Conservation (phyloP, 164 flowering plant species). For the Saururus chinensis region DNA sequence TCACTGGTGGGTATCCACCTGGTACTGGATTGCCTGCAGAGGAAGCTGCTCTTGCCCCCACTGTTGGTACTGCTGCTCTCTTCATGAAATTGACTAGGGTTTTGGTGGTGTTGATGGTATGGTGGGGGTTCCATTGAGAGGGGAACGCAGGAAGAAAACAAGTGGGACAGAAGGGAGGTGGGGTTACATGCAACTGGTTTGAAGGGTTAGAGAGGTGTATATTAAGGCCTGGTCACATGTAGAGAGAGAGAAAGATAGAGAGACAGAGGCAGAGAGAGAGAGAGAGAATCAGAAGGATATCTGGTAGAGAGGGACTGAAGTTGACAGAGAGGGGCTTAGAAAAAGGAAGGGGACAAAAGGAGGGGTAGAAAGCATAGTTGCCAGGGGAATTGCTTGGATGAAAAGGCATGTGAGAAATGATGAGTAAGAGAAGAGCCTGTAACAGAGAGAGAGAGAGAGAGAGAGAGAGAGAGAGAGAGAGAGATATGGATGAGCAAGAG, state of each 20-base stretch:
- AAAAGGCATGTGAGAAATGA: constrained; percentile 31
- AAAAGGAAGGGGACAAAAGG: constrained; percentile 72
- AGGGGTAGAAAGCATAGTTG: constrained; percentile 39
- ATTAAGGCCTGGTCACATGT: constrained; percentile 18
- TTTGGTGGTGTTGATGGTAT: constrained; percentile 12
- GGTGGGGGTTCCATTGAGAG: constrained; percentile 48
- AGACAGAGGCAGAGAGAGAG: constrained; percentile 24
- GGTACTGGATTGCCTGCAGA: constrained; percentile 71
- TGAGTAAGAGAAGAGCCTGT: constrained; percentile 18
- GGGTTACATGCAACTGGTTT: constrained; percentile 9
- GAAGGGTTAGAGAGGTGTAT: background rate
- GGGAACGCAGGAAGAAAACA: constrained; percentile 1
- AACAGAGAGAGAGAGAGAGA: constrained; percentile 17
- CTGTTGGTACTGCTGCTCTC: constrained; percentile 20
- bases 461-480: constrained; percentile 16
- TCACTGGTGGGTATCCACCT: constrained; percentile 96
- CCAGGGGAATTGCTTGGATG: constrained; percentile 47
- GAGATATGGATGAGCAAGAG: too few species aligned
- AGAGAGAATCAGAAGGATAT: constrained; percentile 52
- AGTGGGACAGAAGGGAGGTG: constrained; percentile 2
- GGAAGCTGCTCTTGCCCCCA: constrained; percentile 26
- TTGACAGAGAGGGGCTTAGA: constrained; percentile 47
- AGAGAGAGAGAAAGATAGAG: constrained; percentile 10
- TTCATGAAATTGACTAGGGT: constrained; percentile 17
- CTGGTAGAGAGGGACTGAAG: constrained; percentile 87